Base-by-base conservation (phyloP, 306 rosid genomes). In the Trifolium pratense region DNA sequence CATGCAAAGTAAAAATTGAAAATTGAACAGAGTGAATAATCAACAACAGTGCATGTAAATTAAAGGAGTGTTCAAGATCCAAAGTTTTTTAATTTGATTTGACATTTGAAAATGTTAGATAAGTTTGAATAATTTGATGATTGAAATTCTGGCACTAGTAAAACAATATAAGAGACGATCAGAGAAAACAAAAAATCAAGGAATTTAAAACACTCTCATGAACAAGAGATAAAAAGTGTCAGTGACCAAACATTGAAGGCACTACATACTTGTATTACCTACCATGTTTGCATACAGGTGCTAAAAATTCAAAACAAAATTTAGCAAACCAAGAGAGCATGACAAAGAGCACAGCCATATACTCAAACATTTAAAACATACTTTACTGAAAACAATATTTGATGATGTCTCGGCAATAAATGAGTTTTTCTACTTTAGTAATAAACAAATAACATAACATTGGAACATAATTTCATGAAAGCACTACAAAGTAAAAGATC, bases 391-490 rank as follows among this genome's bases (percentile, higher is more conserved):
- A n/a, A n/a, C 17, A 9, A 16, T 58, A 58, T 18, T 20, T 21
- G n/a, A n/a, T n/a, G n/a, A n/a, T n/a, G n/a, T n/a, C n/a, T n/a
- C n/a, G n/a, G n/a, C n/a, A n/a, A n/a, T n/a, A n/a, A n/a, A n/a
- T n/a, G 9, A 57, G 52, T 40, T 65, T 26, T 37, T 32, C 37
- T 34, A 10, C 67, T 57, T 20, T 31, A 21, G 34, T 34, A 21
- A 17, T 48, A 25, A 6, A 42, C 25, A n/a, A n/a, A n/a, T n/a
- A 59, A n/a, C n/a, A n/a, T n/a, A n/a, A n/a, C 6, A n/a, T 64
- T 25, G 58, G 57, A 76, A 70, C 67, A 66, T 11, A 25, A 64
- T 46, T 71, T 13, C 16, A 64, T 6, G 37, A 40, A 77, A 73
- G 25, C 67, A 18, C 5, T 34, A 29, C 5, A 57, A 40, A 49